Base-by-base conservation (phyloP, 2,329 filamentous ascomycete species). In the Fusarium nematophilum region DNA sequence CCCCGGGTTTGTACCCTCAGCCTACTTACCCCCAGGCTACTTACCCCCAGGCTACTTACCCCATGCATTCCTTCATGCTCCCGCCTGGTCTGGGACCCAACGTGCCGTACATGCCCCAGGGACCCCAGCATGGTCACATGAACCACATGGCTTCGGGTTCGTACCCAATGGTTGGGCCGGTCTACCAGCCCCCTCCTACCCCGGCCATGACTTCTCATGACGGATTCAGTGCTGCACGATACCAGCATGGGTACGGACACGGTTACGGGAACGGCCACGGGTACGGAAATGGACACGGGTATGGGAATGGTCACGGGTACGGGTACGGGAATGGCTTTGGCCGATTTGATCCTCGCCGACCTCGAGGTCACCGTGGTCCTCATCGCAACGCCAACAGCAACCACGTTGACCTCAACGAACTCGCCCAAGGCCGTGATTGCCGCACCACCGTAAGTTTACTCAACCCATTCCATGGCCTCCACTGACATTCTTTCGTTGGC, bases 371-470 rank as follows among this genome's bases (percentile, higher is more conserved):
- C 1, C 49, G 59, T 9, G 5, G 29, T 0, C 26, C 26, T 1
- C 11, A 18, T 0, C 53, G 43, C 0, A 25, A 29, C 0, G 2
- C 27, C 11, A 52, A 86, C 56, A 85, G 88, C 66, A 89, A 89
- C 53, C 80, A 86, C 18, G 86, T 89, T 5, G 86, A 89, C 4
- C 7, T 63, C 0, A 23, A 44, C 6, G 59, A 64, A 2, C 29
- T 63, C 0, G 36, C 57, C 14, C 81, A 86, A 13, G 90, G 90
- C 9, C 83, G 85, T 38, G 90, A 93, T 71, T 89, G 92, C 54
- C 85, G 90, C 45, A 92, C 90, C 8, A 93, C 90, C 1, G 90
- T 91, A 78, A 75, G 84, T 76, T 5, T 2, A 48, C 25, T 42
- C 14, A 9, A 26, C 1, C 9, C 15, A 6, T 21, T 8, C 6